Percentiles rank a stretch among this genome's conserved stretches.
Evolutionary conservation across 306 rosid species (phyloP).

Genomic region (Rubus idaeus): DNA sequence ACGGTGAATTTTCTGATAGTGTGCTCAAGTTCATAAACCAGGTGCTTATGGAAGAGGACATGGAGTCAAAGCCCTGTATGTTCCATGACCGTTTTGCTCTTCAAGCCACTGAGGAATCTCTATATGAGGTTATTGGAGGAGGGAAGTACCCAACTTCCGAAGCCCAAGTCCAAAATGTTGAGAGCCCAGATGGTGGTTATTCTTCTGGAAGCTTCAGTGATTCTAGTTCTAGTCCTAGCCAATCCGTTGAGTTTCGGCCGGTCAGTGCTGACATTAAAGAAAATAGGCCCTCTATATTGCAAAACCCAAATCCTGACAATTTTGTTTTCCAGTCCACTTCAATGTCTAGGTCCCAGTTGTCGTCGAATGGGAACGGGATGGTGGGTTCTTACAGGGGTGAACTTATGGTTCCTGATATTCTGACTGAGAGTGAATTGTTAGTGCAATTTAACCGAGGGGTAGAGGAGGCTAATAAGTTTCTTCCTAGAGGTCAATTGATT

Average conservation of each 20-base stretch:
- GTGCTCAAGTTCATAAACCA: constrained; percentile 50
- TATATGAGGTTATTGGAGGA: constrained; percentile 43
- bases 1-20: constrained; percentile 35
- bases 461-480: constrained; percentile 87
- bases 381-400: constrained; percentile 31
- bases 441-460: constrained; percentile 62
- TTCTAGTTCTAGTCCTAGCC: constrained; percentile 20
- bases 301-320: constrained; percentile 32
- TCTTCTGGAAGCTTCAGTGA: constrained; percentile 6
- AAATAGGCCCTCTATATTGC: constrained; percentile 33
- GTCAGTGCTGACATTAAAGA: constrained; percentile 25
- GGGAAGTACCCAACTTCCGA: constrained; percentile 34
- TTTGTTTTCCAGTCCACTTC: constrained; percentile 54
- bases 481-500: constrained; percentile 51
- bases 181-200: constrained; percentile 38
- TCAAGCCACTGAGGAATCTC: constrained; percentile 53
- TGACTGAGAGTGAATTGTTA: constrained; percentile 46
- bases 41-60: constrained; percentile 62
- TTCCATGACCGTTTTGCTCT: constrained; percentile 53
- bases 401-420: constrained; percentile 23
- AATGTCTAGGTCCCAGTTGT: constrained; percentile 24
- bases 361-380: constrained; percentile 17
- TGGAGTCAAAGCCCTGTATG: constrained; percentile 48
- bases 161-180: constrained; percentile 28
- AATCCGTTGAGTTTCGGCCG: constrained; percentile 30